phyloP scores from a whole-genome alignment of 108 stramenopile species.

The Nannochloropsis salina region DNA sequence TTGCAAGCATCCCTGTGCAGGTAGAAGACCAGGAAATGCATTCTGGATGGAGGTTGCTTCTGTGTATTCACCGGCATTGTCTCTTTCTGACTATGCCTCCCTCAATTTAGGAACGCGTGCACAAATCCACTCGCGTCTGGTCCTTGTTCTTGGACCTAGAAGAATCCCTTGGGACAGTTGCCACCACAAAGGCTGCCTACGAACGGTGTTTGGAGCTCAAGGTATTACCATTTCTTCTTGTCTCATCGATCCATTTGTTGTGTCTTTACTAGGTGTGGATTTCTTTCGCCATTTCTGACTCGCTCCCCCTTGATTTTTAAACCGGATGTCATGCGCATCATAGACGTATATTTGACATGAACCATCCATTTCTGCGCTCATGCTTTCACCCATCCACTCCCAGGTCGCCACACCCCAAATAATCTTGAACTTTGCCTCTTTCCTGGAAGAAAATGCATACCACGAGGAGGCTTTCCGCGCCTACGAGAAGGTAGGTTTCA shows the following conservation, averaged over 20 bases:
- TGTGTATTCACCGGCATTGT: neutral
- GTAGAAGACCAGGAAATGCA: neutral
- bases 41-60: neutral
- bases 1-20: neutral
- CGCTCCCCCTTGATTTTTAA: neutral
- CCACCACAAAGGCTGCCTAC: constrained; percentile 90
- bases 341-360: no score
- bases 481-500: constrained; percentile 38
- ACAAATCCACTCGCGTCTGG: constrained; percentile 64
- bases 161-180: constrained; percentile 86
- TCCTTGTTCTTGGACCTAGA: constrained; percentile 88
- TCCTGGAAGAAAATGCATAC: constrained; percentile 68
- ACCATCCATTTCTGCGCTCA: neutral
- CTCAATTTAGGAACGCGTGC: constrained; percentile 42
- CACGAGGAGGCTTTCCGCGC: constrained; percentile 28
- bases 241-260: neutral
- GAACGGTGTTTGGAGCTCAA: constrained; percentile 69
- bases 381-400: constrained; percentile 27
- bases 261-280: neutral
- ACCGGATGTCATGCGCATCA: neutral
- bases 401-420: constrained; percentile 89
- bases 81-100: neutral
- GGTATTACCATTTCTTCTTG: neutral
- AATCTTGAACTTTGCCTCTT: constrained; percentile 82
- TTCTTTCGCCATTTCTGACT: neutral